A percentile compares a stretch with the other conserved stretches of the same genome.
Evolutionary conservation across 1,284 basidiomycete genomes (phyloP).

Genomic region (Coriolopsis trogii): DNA sequence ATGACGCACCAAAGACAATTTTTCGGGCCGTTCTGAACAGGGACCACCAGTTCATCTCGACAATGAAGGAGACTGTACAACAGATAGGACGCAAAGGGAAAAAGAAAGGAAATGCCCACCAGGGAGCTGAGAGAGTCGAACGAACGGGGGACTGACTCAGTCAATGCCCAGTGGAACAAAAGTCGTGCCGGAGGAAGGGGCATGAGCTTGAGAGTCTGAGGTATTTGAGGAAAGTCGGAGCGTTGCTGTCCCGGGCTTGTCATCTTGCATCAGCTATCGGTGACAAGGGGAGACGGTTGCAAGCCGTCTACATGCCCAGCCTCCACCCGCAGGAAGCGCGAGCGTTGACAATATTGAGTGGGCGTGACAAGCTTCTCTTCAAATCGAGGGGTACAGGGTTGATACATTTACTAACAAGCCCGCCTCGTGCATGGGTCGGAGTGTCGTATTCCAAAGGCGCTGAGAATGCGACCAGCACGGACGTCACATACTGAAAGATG

Average conservation of each 20-base stretch:
- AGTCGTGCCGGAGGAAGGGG: slow-evolving; percentile 10
- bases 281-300: slow-evolving; percentile 25
- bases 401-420: neutral
- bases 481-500: slow-evolving; percentile 13
- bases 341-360: slow-evolving; percentile 19
- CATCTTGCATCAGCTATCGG: slow-evolving; percentile 19
- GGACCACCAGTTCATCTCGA: slow-evolving; percentile 36
- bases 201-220: neutral
- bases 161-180: slow-evolving; percentile 33
- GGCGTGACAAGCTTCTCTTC: slow-evolving; percentile 10
- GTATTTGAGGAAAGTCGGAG: slow-evolving; percentile 21
- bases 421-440: neutral
- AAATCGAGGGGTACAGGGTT: neutral
- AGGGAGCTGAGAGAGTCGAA: slow-evolving; percentile 31
- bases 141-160: slow-evolving; percentile 34
- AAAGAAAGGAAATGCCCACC: slow-evolving; percentile 23
- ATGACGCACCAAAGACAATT: slow-evolving; percentile 35
- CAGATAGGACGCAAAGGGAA: slow-evolving; percentile 7
- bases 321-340: slow-evolving; percentile 15
- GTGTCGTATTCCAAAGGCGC: neutral
- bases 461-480: slow-evolving; percentile 14
- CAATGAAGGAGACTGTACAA: slow-evolving; percentile 20
- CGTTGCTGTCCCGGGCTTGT: slow-evolving; percentile 14
- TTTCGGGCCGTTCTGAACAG: slow-evolving; percentile 35
- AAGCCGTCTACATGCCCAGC: slow-evolving; percentile 21